Percentiles rank a stretch among this genome's conserved stretches.
These are phyloP conservation scores for Phytophthora fragariaefolia DNA, from an alignment of 352 stramenopile genomes.

Conservation along the genomic window DNA sequence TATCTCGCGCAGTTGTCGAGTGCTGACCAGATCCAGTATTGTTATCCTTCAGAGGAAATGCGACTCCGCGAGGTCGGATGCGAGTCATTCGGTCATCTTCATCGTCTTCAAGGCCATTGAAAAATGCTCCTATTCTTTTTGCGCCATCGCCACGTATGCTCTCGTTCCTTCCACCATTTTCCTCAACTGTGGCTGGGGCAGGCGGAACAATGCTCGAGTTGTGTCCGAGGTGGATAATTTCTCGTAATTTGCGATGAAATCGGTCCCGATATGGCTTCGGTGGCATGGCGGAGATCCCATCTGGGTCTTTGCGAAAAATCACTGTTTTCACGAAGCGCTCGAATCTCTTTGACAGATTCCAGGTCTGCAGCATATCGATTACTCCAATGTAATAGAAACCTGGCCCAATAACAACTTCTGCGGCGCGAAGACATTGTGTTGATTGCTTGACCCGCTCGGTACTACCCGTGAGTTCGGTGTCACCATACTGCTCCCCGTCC, in stretches of 20 bases:
- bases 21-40: constrained; percentile 2
- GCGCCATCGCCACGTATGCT: neutral
- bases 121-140: constrained; percentile 7
- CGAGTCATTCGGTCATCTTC: constrained; percentile 36
- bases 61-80: constrained; percentile 32
- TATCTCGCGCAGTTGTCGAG: neutral
- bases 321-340: constrained; percentile 81
- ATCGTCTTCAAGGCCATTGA: constrained; percentile 22
- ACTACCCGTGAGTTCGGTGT: neutral
- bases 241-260: constrained; percentile 76
- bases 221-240: constrained; percentile 75
- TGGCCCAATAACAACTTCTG: constrained; percentile 81
- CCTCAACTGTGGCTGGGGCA: constrained; percentile 12
- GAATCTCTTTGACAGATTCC: constrained; percentile 71
- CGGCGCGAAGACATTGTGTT: constrained; percentile 62
- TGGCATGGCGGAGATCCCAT: constrained; percentile 81
- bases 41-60: constrained; percentile 3
- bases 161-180: neutral
- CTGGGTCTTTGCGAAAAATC: constrained; percentile 66
- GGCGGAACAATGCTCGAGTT: constrained; percentile 45
- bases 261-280: constrained; percentile 69
- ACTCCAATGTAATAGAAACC: constrained; percentile 89
- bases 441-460: constrained; percentile 60
- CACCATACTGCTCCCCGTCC: constrained; percentile 27
- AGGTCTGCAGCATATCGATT: constrained; percentile 90